Evolutionary conservation across 23 red algal species (phyloP).

Genomic region (Gracilaria caudata): DNA sequence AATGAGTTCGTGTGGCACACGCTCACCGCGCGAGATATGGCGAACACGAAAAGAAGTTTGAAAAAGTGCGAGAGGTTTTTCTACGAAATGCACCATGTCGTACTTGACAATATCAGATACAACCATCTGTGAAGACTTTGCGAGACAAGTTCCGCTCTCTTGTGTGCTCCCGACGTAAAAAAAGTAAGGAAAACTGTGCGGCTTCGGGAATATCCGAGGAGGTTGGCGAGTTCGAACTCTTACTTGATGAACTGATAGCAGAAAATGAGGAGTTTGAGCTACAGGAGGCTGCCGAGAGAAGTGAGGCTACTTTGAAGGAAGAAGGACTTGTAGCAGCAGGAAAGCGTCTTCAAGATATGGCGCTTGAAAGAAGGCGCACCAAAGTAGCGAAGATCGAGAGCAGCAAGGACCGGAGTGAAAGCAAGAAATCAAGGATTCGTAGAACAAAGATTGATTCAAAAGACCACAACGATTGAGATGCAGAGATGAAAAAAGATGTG

Average conservation of each 20-base stretch:
- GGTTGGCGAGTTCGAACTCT: neutral
- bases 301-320: neutral
- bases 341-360: constrained; percentile 3
- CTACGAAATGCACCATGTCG: neutral
- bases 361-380: neutral
- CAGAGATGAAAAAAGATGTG: neutral
- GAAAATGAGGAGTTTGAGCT: constrained; percentile 22
- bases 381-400: neutral
- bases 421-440: neutral
- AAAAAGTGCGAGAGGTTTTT: constrained; percentile 1
- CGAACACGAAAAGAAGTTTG: constrained; percentile 2
- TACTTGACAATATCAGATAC: neutral
- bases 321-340: constrained; percentile 12
- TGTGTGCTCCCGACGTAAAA: neutral
- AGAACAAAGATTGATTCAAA: neutral
- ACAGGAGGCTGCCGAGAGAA: neutral
- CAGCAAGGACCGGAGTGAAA: neutral
- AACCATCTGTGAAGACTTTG: neutral
- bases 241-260: constrained; percentile 8
- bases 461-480: neutral
- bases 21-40: neutral
- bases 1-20: neutral
- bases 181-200: neutral
- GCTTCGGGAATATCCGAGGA: constrained; percentile 13
- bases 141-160: neutral